Evolutionary conservation across 2,329 filamentous ascomycete genomes (phyloP), one percentile per base, ranked within the genome.

Genomic region (Trichoderma polysporum): DNA sequence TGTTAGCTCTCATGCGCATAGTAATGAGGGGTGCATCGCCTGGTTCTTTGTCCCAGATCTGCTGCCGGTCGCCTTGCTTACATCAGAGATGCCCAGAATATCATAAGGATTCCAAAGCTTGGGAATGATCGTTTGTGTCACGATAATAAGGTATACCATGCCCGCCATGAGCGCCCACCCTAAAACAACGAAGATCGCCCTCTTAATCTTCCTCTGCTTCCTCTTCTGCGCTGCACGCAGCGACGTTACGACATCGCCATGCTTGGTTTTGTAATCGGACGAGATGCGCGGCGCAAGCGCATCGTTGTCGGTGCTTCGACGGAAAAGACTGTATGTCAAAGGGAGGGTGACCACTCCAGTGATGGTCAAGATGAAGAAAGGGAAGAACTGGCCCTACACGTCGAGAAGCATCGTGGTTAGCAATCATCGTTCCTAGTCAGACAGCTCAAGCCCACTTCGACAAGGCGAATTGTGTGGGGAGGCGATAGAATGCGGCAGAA

Each of bases 21-120:
- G 54, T 62, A 8, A 27, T 35, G 57, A 25, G 56, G 37, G 58
- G 10, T n/a, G 17, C 8, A 13, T 15, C 13, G 12, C 22, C 3
- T 27, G 17, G 31, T 19, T 61, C 12, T 1, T 25, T 17, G 12
- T 19, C 13, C 13, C 58, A 25, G 13, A 25, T 41, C 25, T n/a
- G n/a, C 25, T 33, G 22, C 6, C 13, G 8, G n/a, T 8, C 25
- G 31, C 17, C 13, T 37, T 69, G 13, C 85, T 73, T 82, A 93
- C 91, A 79, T 94, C 91, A 72, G 91, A 88, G 66, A 99, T 86
- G 53, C 92, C 92, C 66, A 99, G 82, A 73, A 99, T 96, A 72
- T 97, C 92, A 81, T 98, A 99, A 1, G 95, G 95, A 80, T 99
- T 96, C 92, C 94, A 99, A 66, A 97, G 85, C 81, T 95, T 93